A percentile compares a stretch with the other conserved stretches of the same genome.
These are phyloP conservation scores for Cucurbita ficifolia DNA, from an alignment of 306 rosid species.

Conservation along the genomic window DNA sequence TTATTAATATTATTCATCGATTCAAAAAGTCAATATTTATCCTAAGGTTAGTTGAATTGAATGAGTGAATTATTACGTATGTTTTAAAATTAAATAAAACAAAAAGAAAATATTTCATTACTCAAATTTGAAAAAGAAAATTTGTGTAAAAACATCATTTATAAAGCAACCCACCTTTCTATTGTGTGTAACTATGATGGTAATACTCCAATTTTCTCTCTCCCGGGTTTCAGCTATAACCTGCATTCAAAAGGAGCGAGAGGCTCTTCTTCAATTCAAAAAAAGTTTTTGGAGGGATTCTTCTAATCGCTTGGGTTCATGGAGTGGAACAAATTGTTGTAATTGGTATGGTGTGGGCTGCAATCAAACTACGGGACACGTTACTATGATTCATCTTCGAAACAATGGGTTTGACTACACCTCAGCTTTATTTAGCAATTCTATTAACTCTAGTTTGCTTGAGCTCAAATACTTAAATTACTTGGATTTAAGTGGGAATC, in stretches of 20 bases:
- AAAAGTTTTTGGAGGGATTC: background rate
- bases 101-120: too few relatives aligned
- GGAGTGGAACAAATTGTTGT: background rate
- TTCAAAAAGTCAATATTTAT: too few relatives aligned
- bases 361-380: background rate
- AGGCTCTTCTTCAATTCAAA: background rate
- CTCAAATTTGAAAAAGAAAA: too few relatives aligned
- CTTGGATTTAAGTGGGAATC: background rate
- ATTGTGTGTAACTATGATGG: too few relatives aligned
- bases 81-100: too few relatives aligned
- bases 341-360: background rate
- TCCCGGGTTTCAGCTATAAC: background rate
- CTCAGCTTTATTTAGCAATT: background rate
- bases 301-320: background rate
- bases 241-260: background rate
- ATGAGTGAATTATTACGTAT: too few relatives aligned
- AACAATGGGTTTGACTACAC: background rate
- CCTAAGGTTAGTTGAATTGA: too few relatives aligned
- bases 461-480: accelerated
- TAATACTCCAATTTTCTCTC: too few relatives aligned
- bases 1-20: too few relatives aligned
- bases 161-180: too few relatives aligned
- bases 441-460: background rate
- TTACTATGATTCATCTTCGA: background rate
- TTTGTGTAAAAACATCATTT: too few relatives aligned